Evolutionary conservation across 768 basidiomycete genomes (phyloP).

Genomic region (Albatrellus ellisii): DNA sequence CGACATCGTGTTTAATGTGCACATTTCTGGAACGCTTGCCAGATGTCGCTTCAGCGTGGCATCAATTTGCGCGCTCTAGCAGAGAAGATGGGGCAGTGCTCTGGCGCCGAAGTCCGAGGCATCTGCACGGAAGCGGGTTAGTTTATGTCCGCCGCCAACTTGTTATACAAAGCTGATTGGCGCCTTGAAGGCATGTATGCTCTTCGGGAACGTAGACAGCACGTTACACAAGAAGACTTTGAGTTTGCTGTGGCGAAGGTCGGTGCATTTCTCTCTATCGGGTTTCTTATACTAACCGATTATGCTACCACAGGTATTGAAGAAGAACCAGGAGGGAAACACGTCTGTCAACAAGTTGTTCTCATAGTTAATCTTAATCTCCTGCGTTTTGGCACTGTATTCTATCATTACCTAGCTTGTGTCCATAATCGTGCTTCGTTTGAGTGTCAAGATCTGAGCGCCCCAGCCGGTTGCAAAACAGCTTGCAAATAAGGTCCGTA

Average conservation of each 20-base stretch:
- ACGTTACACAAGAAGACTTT: slow-evolving; percentile 98
- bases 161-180: background rate
- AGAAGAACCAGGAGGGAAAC: slow-evolving; percentile 94
- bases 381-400: background rate
- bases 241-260: slow-evolving; percentile 98
- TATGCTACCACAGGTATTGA: slow-evolving; percentile 44
- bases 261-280: slow-evolving; percentile 10
- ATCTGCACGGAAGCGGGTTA: slow-evolving; percentile 94
- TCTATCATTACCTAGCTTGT: background rate
- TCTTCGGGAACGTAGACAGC: slow-evolving; percentile 85
- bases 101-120: slow-evolving; percentile 93
- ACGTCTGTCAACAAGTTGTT: slow-evolving; percentile 93
- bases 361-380: slow-evolving; percentile 32
- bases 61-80: slow-evolving; percentile 94
- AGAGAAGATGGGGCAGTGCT: slow-evolving; percentile 99
- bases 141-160: slow-evolving; percentile 16
- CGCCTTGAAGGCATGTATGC: slow-evolving; percentile 73
- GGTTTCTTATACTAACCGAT: background rate
- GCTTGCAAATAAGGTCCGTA: too few relatives aligned
- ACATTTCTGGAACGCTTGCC: background rate
- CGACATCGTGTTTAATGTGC: background rate
- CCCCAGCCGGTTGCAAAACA: too few relatives aligned
- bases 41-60: slow-evolving; percentile 97
- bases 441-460: too few relatives aligned
- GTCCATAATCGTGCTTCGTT: too few relatives aligned